Percentiles rank a stretch among this genome's conserved stretches.
These are phyloP conservation scores for Geotrichum candidum DNA, from an alignment of 1,139 yeast species.

Conservation along the genomic window DNA sequence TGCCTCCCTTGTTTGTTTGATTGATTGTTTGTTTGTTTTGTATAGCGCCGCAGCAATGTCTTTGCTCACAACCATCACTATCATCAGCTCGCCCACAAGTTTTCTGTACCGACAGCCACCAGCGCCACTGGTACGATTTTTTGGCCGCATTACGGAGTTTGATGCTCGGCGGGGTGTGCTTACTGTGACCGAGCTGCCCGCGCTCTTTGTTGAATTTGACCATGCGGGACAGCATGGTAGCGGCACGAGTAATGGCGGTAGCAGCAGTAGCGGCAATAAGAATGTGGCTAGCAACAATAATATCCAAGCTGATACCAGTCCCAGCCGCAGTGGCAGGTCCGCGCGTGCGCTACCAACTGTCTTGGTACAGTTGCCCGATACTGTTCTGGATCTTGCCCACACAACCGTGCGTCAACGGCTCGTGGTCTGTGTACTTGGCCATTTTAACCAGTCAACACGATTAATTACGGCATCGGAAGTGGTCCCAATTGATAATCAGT, in stretches of 20 bases:
- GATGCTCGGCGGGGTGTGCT: background rate
- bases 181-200: conserved; percentile 12
- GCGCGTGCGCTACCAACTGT: background rate
- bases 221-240: background rate
- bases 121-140: conserved; percentile 12
- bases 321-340: background rate
- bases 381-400: background rate
- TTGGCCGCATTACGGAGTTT: conserved; percentile 3
- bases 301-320: background rate
- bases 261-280: background rate
- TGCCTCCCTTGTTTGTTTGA: background rate
- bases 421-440: conserved; percentile 9
- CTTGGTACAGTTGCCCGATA: background rate
- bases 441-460: background rate
- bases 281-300: background rate
- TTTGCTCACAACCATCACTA: conserved; percentile 9
- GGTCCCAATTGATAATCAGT: conserved; percentile 2
- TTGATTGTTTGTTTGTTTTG: background rate
- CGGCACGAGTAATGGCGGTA: background rate
- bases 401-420: conserved; percentile 1
- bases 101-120: background rate
- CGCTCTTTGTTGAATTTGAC: conserved; percentile 7
- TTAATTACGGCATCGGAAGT: conserved; percentile 1
- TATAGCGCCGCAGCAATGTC: conserved; percentile 1
- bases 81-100: conserved; percentile 3